Evolutionary conservation across 2,329 filamentous ascomycete species (phyloP).

Genomic region (Neonectria coccinea): DNA sequence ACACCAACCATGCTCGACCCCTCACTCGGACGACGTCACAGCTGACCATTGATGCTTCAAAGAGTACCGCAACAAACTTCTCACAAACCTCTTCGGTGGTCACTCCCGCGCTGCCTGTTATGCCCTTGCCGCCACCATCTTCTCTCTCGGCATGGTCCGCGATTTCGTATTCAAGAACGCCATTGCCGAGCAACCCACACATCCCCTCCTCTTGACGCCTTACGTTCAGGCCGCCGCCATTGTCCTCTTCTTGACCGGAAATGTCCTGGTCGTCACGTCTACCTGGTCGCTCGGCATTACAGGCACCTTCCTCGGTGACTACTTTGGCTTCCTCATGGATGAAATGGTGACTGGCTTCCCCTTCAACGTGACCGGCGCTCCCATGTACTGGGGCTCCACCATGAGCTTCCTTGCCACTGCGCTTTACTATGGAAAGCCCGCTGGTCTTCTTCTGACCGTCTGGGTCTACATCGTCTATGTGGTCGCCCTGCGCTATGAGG

Average conservation of each 20-base stretch:
- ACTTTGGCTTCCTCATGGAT: conserved; percentile 99
- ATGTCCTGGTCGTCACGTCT: conserved; percentile 85
- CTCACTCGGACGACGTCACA: not conserved
- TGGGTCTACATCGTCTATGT: conserved; percentile 84
- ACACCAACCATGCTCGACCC: not conserved
- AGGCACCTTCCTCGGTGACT: conserved; percentile 96
- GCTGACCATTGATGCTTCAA: conserved; percentile 35
- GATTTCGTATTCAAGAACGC: conserved; percentile 90
- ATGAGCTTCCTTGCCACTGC: conserved; percentile 92
- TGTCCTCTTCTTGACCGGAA: conserved; percentile 79
- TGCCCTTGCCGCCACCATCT: conserved; percentile 87
- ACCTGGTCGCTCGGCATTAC: conserved; percentile 95
- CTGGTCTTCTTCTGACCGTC: conserved; percentile 80
- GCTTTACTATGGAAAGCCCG: conserved; percentile 86
- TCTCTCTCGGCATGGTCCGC: conserved; percentile 88
- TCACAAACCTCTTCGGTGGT: conserved; percentile 88
- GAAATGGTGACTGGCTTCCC: conserved; percentile 93
- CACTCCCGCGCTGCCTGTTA: conserved; percentile 87
- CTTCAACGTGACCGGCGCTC: conserved; percentile 89
- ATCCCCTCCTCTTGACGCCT: conserved; percentile 75
- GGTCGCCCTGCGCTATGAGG: conserved; percentile 86
- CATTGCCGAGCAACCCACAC: conserved; percentile 78
- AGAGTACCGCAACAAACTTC: conserved; percentile 93
- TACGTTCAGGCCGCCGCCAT: conserved; percentile 73
- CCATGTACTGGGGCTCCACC: conserved; percentile 97